Conservation (phyloP, 2,329 filamentous ascomycete genomes). For the Cytospora schulzeri region DNA sequence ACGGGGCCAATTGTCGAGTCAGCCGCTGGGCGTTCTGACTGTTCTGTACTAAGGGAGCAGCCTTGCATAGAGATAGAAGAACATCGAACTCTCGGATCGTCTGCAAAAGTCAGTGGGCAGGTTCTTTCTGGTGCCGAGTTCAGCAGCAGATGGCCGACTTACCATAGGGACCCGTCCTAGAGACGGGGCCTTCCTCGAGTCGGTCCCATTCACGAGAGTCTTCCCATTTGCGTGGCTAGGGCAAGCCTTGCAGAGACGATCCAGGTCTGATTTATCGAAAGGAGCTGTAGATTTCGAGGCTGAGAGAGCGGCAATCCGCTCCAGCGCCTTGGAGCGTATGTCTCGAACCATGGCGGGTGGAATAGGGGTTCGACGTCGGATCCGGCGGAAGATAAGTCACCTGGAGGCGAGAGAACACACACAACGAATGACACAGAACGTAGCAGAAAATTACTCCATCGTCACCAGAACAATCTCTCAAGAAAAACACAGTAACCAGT, state of each 20-base stretch:
- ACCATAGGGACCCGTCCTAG: constrained; percentile 65
- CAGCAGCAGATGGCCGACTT: constrained; percentile 30
- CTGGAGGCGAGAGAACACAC: neutral
- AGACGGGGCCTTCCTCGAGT: constrained; percentile 43
- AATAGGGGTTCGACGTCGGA: constrained; percentile 15
- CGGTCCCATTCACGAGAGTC: constrained; percentile 52
- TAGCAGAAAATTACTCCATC: neutral
- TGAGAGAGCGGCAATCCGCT: constrained; percentile 67
- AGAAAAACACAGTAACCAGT: neutral
- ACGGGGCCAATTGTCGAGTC: constrained; percentile 76
- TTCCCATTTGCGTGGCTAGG: constrained; percentile 48
- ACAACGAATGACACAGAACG: neutral
- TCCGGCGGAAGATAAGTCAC: neutral
- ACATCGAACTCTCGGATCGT: constrained; percentile 90
- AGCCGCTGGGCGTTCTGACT: constrained; percentile 75
- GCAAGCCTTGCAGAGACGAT: constrained; percentile 62
- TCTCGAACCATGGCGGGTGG: constrained; percentile 50
- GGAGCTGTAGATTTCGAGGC: constrained; percentile 55
- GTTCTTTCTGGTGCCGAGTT: neutral
- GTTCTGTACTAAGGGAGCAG: constrained; percentile 74
- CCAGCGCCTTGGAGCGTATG: constrained; percentile 63
- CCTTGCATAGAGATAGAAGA: constrained; percentile 86
- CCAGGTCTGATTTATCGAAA: constrained; percentile 65
- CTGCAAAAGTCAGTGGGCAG: constrained; percentile 47
- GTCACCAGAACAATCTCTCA: neutral